phyloP scores from a whole-genome alignment of 2,329 filamentous ascomycete genomes.

The Penicillium sp. region DNA sequence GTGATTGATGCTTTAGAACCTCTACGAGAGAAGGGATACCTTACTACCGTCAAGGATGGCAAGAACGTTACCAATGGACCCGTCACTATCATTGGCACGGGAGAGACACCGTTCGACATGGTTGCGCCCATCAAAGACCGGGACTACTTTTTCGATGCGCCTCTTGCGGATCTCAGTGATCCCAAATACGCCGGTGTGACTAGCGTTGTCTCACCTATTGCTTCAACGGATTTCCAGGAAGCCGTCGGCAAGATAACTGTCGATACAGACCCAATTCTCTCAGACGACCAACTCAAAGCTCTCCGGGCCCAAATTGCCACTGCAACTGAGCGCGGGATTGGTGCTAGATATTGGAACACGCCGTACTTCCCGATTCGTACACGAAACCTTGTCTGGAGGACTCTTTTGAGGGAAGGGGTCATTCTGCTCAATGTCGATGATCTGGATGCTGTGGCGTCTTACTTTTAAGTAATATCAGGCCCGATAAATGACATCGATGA shows the following conservation, averaged over 20 bases:
- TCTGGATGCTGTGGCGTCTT: conserved; percentile 49
- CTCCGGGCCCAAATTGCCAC: conserved; percentile 52
- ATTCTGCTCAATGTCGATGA: conserved; percentile 64
- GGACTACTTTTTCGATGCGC: conserved; percentile 62
- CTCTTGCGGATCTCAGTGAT: conserved; percentile 46
- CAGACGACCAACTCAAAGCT: conserved; percentile 45
- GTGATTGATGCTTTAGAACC: conserved; percentile 58
- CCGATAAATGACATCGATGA: not conserved
- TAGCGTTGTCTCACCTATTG: conserved; percentile 51
- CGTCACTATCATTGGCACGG: conserved; percentile 62
- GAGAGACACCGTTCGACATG: conserved; percentile 52
- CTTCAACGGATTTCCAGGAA: conserved; percentile 50
- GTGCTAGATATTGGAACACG: conserved; percentile 61
- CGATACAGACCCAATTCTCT: conserved; percentile 33
- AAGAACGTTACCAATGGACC: conserved; percentile 47
- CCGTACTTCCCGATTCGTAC: conserved; percentile 59
- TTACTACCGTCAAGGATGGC: conserved; percentile 52
- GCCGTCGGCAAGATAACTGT: conserved; percentile 42
- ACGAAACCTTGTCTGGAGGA: conserved; percentile 58
- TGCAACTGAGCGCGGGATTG: conserved; percentile 58
- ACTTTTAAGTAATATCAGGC: conserved; percentile 21
- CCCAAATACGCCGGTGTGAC: conserved; percentile 47
- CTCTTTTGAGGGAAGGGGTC: conserved; percentile 56
- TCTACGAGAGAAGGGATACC: conserved; percentile 52
- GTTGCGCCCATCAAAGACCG: conserved; percentile 47